Evolutionary conservation across 352 stramenopile species (phyloP), one percentile per base, ranked within the genome.

Genomic region (Pelagophyceae sp.): DNA sequence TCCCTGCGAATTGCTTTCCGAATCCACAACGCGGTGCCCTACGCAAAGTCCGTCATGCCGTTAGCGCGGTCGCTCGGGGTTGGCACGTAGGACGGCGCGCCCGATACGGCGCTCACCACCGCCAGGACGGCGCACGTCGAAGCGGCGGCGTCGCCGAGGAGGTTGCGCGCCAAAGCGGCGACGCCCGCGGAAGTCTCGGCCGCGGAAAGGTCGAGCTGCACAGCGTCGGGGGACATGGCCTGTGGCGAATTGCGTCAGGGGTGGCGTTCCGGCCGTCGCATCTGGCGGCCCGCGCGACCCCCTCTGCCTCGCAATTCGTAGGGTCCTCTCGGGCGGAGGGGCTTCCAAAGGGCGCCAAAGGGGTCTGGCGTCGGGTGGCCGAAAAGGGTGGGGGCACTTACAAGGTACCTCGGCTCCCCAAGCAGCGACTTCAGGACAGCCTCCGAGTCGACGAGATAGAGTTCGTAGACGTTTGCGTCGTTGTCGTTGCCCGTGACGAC

Each of bases 401-500:
- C 29, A n/a, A 72, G 63, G 35, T 50, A 45, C 31, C 63, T n/a
- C 63, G 63, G 63, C 63, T 72, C 63, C 11, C 63, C 63, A 3
- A 72, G 35, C 11, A 72, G 63, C 63, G 63, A n/a, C 1, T 1
- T 29, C 31, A 72, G 5, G 63, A n/a, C 37, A 1, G 63, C 63
- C 6, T 25, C 31, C 11, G 15, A n/a, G 19, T 72, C 63, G 63
- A 72, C 63, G 63, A 72, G 63, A 32, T 72, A 72, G 31, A 72
- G 31, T 32, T 38, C 29, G 35, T 72, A 72, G 35, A 72, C 63
- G 63, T 72, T 72, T n/a, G 31, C 63, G 63, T 72, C 63, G 6
- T 5, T 15, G 29, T 11, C 6, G 63, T 72, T 32, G 31, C 63
- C 63, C 63, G 63, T 72, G 31, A 72, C 31, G 31, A 72, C 63